Evolutionary conservation across 305 asterid species (phyloP).

Genomic region (Fraxinus floribunda): DNA sequence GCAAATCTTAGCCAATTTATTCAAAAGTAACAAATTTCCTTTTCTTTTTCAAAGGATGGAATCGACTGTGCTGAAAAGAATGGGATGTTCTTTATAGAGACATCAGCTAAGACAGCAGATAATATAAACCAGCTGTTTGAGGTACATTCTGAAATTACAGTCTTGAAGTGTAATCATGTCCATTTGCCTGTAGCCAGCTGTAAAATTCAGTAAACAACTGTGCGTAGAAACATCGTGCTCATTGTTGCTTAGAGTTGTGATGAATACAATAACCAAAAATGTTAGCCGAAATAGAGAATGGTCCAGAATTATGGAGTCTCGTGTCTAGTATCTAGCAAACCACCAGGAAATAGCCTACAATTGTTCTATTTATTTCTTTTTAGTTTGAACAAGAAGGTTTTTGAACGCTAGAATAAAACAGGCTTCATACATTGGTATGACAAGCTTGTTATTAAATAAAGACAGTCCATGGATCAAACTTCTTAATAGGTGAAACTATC

Average conservation of each 20-base stretch:
- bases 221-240: background rate
- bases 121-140: slow-evolving; percentile 97
- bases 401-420: background rate
- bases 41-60: slow-evolving; percentile 58
- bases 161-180: background rate
- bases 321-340: background rate
- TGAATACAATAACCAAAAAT: background rate
- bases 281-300: background rate
- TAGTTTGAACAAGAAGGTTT: background rate
- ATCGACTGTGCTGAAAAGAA: slow-evolving; percentile 85
- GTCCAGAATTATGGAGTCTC: background rate
- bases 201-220: background rate
- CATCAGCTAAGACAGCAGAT: slow-evolving; percentile 99
- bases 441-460: background rate
- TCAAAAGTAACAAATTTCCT: background rate
- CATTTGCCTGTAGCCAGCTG: background rate
- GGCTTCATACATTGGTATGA: background rate
- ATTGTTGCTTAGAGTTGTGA: background rate
- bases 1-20: background rate
- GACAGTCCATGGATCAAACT: background rate
- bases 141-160: slow-evolving; percentile 41
- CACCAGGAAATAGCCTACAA: background rate
- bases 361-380: background rate
- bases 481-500: background rate
- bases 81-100: slow-evolving; percentile 95